Conservation (phyloP, 1,139 yeast species). For the Yarrowia galli region DNA sequence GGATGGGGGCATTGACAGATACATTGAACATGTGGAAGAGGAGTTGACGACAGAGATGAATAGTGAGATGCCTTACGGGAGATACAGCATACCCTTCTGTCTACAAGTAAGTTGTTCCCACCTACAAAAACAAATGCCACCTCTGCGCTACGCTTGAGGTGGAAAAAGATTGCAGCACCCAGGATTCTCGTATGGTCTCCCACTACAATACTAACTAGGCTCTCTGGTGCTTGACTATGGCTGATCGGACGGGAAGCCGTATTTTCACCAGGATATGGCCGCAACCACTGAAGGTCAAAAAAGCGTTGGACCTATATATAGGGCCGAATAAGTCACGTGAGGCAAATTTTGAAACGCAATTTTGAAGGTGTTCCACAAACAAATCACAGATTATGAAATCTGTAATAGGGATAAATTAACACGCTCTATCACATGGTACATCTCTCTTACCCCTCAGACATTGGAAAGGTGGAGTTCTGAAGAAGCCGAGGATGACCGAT, state of each 20-base stretch:
- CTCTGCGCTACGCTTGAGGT: not conserved
- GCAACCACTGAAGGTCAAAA: not conserved
- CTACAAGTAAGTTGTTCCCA: too few relatives aligned
- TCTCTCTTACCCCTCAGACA: not conserved
- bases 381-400: not conserved
- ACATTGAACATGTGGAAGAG: too few relatives aligned
- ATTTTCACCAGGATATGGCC: conserved; percentile 25
- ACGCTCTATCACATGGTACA: not conserved
- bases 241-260: conserved; percentile 27
- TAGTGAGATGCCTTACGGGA: too few relatives aligned
- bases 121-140: too few relatives aligned
- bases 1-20: too few relatives aligned
- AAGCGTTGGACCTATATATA: not conserved
- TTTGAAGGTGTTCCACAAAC: not conserved
- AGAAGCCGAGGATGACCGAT: too few relatives aligned
- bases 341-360: not conserved
- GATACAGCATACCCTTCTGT: too few relatives aligned
- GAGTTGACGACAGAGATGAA: too few relatives aligned
- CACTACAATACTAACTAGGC: conserved; percentile 24
- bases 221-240: conserved; percentile 26
- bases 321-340: conserved; percentile 4
- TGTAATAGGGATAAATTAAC: not conserved
- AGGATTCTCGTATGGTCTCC: conserved; percentile 26
- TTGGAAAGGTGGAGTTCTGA: not conserved
- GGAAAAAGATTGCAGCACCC: conserved; percentile 19